phyloP scores from a whole-genome alignment of 2,329 filamentous ascomycete species.

The Arachnomyces sp. region DNA sequence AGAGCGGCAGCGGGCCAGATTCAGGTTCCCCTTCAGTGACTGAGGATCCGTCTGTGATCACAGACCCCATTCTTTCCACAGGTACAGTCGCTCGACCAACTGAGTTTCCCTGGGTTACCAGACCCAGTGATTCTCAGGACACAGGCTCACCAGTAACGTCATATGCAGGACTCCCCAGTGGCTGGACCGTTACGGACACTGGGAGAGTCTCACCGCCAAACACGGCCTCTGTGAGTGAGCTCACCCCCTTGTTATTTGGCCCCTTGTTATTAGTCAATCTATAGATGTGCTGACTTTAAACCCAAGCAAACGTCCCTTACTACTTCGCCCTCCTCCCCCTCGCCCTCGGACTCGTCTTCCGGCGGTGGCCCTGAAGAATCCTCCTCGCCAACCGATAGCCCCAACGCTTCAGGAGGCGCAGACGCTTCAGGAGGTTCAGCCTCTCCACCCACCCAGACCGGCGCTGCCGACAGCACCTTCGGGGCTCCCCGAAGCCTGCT shows the following conservation, averaged over 20 bases:
- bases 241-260: constrained; percentile 21
- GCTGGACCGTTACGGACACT: constrained; percentile 70
- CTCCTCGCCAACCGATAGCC: constrained; percentile 1
- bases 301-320: constrained; percentile 46
- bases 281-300: constrained; percentile 17
- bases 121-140: constrained; percentile 39
- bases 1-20: constrained; percentile 18
- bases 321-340: constrained; percentile 45
- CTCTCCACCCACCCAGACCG: constrained; percentile 14
- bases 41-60: too few relatives aligned
- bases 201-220: constrained; percentile 72
- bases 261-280: constrained; percentile 5
- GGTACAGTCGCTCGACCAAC: constrained; percentile 39
- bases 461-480: constrained; percentile 12
- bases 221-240: constrained; percentile 61
- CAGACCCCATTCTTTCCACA: constrained; percentile 20
- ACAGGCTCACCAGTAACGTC: constrained; percentile 37
- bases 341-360: constrained; percentile 38
- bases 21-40: too few relatives aligned
- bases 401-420: constrained; percentile 2
- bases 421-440: constrained; percentile 6
- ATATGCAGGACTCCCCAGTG: constrained; percentile 58
- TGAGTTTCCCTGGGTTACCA: constrained; percentile 61
- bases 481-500: background rate
- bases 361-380: constrained; percentile 38